Evolutionary conservation across 2,329 filamentous ascomycete species (phyloP).

Genomic region (Elsinoe perseae): DNA sequence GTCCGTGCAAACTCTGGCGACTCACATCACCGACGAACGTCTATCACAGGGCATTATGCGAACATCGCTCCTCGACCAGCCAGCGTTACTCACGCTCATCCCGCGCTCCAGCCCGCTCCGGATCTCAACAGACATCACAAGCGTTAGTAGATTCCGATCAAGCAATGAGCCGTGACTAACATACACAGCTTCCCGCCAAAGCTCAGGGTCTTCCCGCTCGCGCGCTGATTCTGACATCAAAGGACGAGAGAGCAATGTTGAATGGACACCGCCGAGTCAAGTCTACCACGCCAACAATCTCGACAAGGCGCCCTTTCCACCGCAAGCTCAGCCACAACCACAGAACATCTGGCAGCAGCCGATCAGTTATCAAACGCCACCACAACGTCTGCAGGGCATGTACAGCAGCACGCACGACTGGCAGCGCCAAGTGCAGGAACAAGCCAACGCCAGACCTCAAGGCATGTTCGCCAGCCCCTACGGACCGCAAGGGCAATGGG

Average conservation of each 20-base stretch:
- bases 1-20: slow-evolving; percentile 23
- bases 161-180: background rate
- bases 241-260: slow-evolving; percentile 21
- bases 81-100: slow-evolving; percentile 2
- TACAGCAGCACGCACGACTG: background rate
- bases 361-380: background rate
- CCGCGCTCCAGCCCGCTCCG: background rate
- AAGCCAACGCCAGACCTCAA: background rate
- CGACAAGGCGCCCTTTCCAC: background rate
- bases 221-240: slow-evolving; percentile 18
- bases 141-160: background rate
- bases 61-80: slow-evolving; percentile 4
- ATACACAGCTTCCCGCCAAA: background rate
- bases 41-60: slow-evolving; percentile 11
- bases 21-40: background rate
- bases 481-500: background rate
- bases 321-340: background rate
- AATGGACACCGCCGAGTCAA: slow-evolving; percentile 33
- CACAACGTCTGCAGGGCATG: background rate
- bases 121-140: background rate
- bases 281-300: slow-evolving; percentile 18
- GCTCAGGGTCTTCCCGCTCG: background rate
- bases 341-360: background rate
- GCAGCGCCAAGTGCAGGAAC: background rate
- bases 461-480: background rate